Evolutionary conservation across 768 basidiomycete genomes (phyloP), one percentile per base, ranked within the genome.

Genomic region (Pholiota conissans): DNA sequence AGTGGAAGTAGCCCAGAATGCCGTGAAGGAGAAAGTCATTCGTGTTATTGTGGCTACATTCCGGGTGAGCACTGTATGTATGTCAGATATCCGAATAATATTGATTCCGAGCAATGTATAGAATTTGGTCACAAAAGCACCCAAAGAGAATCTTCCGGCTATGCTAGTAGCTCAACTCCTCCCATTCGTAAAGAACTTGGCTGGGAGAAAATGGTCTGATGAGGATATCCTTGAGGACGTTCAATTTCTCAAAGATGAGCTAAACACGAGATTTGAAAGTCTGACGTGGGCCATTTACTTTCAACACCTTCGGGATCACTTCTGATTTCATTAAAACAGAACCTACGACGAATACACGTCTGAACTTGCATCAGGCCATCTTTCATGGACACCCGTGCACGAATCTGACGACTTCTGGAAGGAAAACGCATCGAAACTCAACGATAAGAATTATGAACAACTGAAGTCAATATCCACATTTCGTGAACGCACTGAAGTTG

Each of bases 361-460:
- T 0, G 96, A 98, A 70, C 76, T 99, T 28, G 77, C 85, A 16
- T 92, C 91, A 4, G 95, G 95, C 1, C 93, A 94, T 69, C 75
- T 98, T 24, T 90, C 93, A 5, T 98, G 97, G 97, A 87, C 92
- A 4, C 95, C 96, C 11, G 91, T 93, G 9, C 97, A 99, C 67
- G 92, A 95, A 68, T 95, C 92, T 1, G 96, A 98, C 59, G 86
- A 93, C 32, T 99, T 99, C 76, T 99, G 97, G 97, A 92, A 90
- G 67, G 94, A 95, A 76, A 98, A 98, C 67, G 95, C 91, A 4
- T 74, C 78, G 6, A 93, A 85, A 68, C 74, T 98, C 40, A 92
- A 94, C 62, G 95, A 98, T 60, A 85, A 83, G 53, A 89, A 93
- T 66, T 81, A 87, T 62, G 85, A 89, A 65, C 89, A 92, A 58